Conservation (phyloP, 768 basidiomycete genomes). For the Chalciporus sphaerocephalus region DNA sequence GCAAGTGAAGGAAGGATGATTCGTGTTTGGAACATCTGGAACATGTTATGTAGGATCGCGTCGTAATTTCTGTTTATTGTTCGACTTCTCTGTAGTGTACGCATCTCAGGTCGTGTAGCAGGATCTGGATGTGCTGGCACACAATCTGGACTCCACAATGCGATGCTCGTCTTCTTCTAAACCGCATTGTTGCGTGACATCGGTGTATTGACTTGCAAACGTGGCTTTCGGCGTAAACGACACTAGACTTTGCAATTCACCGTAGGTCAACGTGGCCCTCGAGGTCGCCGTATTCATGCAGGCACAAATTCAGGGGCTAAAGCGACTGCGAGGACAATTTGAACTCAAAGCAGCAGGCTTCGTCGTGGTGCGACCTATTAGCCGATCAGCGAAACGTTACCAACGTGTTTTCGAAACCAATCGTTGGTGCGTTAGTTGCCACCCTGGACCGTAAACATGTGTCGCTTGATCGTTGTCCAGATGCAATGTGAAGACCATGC, state of each 20-base stretch:
- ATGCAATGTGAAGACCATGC: constrained; percentile 15
- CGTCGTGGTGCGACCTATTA: constrained; percentile 23
- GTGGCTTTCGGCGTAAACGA: neutral
- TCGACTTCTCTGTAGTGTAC: constrained; percentile 4
- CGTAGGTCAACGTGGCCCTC: constrained; percentile 7
- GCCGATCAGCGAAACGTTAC: constrained; percentile 25
- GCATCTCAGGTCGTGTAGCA: neutral
- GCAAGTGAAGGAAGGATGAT: constrained; percentile 29
- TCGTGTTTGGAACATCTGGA: neutral
- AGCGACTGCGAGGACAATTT: neutral
- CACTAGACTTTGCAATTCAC: neutral
- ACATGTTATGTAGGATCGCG: constrained; percentile 28
- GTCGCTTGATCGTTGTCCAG: constrained; percentile 4
- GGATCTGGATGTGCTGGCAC: constrained; percentile 17
- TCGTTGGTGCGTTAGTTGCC: constrained; percentile 4
- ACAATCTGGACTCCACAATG: constrained; percentile 3
- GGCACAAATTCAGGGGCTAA: constrained; percentile 7
- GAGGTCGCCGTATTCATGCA: constrained; percentile 18
- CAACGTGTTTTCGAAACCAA: constrained; percentile 12
- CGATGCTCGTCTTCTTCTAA: constrained; percentile 6
- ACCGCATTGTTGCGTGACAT: neutral
- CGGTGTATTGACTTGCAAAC: constrained; percentile 5
- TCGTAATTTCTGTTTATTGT: constrained; percentile 13
- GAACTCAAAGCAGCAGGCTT: constrained; percentile 15
- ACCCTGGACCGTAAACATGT: constrained; percentile 14